Evolutionary conservation across 2,329 filamentous ascomycete genomes (phyloP).

Genomic region (Aspergillus ustus): DNA sequence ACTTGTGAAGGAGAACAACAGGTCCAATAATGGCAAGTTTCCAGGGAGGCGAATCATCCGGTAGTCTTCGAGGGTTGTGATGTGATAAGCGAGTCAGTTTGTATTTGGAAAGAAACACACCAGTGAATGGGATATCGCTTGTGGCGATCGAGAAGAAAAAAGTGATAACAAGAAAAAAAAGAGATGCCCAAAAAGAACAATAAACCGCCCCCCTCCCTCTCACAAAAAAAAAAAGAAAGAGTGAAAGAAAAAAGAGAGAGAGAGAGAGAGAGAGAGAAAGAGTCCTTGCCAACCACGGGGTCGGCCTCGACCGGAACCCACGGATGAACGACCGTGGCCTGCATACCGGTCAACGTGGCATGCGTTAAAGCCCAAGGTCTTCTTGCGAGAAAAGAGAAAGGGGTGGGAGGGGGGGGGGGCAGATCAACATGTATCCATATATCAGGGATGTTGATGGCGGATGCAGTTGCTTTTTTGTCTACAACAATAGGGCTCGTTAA

Average conservation of each 20-base stretch:
- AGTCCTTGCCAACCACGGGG: background rate
- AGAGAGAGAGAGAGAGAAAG: too few relatives aligned
- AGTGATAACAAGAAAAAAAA: background rate
- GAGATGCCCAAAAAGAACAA: background rate
- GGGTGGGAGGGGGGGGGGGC: background rate
- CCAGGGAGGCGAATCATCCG: slow-evolving; percentile 23
- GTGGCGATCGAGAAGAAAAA: background rate
- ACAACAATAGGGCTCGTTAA: background rate
- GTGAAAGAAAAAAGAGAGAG: background rate
- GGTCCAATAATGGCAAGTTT: slow-evolving; percentile 23
- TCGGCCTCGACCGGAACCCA: background rate
- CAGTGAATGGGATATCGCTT: background rate
- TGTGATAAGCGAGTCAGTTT: too few relatives aligned
- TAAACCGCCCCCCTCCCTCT: too few relatives aligned
- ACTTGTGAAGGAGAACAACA: slow-evolving; percentile 29
- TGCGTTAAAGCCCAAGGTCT: background rate
- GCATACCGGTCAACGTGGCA: background rate
- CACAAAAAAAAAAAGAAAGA: background rate
- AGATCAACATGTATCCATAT: background rate
- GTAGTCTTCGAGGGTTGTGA: slow-evolving; percentile 2
- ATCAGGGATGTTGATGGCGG: background rate
- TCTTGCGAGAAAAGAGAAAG: background rate
- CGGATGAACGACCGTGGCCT: background rate
- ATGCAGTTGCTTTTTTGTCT: background rate
- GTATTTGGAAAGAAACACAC: background rate